Conservation (phyloP, 352 stramenopile genomes). For the Phytophthora uliginosa region DNA sequence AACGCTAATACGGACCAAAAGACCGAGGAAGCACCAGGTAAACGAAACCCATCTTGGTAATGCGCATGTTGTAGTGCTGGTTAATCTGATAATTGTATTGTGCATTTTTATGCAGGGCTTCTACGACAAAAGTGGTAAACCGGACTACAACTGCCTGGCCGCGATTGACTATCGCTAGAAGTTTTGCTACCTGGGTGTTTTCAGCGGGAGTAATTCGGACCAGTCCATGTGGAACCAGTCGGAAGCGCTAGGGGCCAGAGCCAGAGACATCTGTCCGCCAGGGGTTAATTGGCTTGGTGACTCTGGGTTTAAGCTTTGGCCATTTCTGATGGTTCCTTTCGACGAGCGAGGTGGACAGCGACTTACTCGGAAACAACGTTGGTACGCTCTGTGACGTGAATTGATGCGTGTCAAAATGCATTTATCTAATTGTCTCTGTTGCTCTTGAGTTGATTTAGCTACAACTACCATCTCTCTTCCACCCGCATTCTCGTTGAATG, state of each 20-base stretch:
- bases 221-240: conserved; percentile 21
- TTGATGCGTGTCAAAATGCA: too few relatives aligned
- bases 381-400: not conserved
- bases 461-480: not conserved
- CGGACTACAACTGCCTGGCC: conserved; percentile 4
- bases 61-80: not conserved
- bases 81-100: too few relatives aligned
- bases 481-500: not conserved
- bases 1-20: conserved; percentile 1
- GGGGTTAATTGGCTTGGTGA: conserved; percentile 7
- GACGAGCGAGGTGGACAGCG: conserved; percentile 3
- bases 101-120: not conserved
- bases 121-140: conserved; percentile 13
- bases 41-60: not conserved
- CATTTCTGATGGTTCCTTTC: conserved; percentile 13
- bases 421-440: too few relatives aligned
- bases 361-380: conserved; percentile 2
- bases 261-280: not conserved
- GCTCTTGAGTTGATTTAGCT: not conserved
- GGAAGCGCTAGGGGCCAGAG: not conserved
- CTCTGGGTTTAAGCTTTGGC: conserved; percentile 11
- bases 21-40: not conserved
- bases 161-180: conserved; percentile 9
- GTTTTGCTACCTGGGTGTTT: conserved; percentile 9
- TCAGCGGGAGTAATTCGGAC: conserved; percentile 15